Conservation (phyloP, 2,329 filamentous ascomycete species). For the Dactylellina sp. region DNA sequence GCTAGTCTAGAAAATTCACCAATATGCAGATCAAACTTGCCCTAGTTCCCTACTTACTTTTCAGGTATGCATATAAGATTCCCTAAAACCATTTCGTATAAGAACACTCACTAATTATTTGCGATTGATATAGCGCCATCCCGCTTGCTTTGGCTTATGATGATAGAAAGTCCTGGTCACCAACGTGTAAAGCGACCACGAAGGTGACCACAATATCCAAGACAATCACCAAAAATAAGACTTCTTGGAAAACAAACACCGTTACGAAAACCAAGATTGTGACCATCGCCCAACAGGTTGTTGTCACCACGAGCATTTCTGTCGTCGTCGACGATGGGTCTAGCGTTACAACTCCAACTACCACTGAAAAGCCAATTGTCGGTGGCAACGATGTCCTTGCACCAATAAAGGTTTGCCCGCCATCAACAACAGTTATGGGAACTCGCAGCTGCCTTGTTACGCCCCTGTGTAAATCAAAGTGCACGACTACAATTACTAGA, state of each 20-base stretch:
- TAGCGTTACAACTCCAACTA: neutral
- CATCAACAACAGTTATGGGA: conserved; percentile 9
- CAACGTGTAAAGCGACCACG: neutral
- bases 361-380: neutral
- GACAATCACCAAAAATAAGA: neutral
- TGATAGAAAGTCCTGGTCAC: neutral
- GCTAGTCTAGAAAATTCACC: neutral
- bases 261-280: neutral
- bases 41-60: conserved; percentile 4
- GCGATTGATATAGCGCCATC: neutral
- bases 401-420: conserved; percentile 1
- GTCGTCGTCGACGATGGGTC: neutral
- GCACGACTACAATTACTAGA: neutral
- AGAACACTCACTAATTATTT: neutral
- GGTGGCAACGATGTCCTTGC: neutral
- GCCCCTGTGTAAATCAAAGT: neutral
- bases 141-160: conserved; percentile 1
- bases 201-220: neutral
- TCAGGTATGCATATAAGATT: neutral
- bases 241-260: neutral
- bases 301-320: neutral
- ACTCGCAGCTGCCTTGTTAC: neutral
- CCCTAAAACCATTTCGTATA: neutral
- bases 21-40: conserved; percentile 12
- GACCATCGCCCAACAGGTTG: neutral